These are phyloP conservation scores for Magnaporthales sp. DNA, from an alignment of 2,329 filamentous ascomycete species.

Conservation along the genomic window DNA sequence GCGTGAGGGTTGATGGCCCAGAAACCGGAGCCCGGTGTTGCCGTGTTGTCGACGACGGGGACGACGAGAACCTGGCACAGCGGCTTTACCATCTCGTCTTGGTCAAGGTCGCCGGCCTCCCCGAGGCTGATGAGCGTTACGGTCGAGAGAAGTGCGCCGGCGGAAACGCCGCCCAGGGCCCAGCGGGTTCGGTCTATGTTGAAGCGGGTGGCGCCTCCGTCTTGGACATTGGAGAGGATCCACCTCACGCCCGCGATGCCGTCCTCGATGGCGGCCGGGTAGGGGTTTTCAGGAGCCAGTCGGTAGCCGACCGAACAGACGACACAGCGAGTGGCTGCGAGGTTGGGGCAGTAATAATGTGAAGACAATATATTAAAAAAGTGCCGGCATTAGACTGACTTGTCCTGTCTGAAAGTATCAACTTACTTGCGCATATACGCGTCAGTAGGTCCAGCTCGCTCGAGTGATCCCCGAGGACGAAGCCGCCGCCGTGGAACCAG, in stretches of 20 bases:
- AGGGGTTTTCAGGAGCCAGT: slow-evolving; percentile 37
- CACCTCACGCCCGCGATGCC: slow-evolving; percentile 17
- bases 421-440: slow-evolving; percentile 15
- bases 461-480: slow-evolving; percentile 25
- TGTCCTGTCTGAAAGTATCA: slow-evolving; percentile 7
- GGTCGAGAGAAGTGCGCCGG: slow-evolving; percentile 17
- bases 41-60: slow-evolving; percentile 4
- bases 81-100: background rate
- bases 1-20: background rate
- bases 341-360: background rate
- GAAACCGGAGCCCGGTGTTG: background rate
- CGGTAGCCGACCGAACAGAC: slow-evolving; percentile 33
- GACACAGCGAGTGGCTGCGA: slow-evolving; percentile 5
- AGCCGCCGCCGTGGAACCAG: slow-evolving; percentile 31
- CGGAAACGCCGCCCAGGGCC: slow-evolving; percentile 15
- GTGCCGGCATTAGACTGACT: background rate
- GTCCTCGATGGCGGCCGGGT: slow-evolving; percentile 35
- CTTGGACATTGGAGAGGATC: slow-evolving; percentile 19
- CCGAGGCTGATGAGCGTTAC: slow-evolving; percentile 21
- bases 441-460: slow-evolving; percentile 25
- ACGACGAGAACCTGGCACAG: background rate
- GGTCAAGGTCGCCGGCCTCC: background rate
- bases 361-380: background rate
- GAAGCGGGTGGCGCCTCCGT: slow-evolving; percentile 10
- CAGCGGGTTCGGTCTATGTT: slow-evolving; percentile 17